phyloP scores from a whole-genome alignment of 2,329 filamentous ascomycete species.

The Scedosporium minutisporum region DNA sequence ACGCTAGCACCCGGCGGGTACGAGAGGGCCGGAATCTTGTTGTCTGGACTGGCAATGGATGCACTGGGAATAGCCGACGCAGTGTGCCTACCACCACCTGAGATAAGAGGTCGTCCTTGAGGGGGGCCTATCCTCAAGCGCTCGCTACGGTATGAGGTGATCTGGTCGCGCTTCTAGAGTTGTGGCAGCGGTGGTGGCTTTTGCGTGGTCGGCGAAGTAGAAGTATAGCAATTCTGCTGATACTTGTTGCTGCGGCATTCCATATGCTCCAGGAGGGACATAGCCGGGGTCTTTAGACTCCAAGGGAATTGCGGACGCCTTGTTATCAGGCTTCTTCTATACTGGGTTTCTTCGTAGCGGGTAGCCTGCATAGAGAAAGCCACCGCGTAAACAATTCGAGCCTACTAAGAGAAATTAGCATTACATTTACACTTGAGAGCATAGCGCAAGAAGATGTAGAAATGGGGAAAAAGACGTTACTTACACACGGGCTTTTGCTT shows the following conservation, averaged over 20 bases:
- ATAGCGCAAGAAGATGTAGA: background rate
- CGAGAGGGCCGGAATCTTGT: constrained; percentile 50
- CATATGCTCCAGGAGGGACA: constrained; percentile 51
- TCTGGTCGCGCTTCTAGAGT: constrained; percentile 41
- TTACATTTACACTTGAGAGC: background rate
- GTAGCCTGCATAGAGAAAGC: constrained; percentile 88
- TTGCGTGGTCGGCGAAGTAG: constrained; percentile 14
- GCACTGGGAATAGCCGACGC: constrained; percentile 50
- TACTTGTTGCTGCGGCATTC: constrained; percentile 40
- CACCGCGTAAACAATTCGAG: constrained; percentile 82
- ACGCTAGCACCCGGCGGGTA: constrained; percentile 41
- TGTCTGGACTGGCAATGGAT: constrained; percentile 48
- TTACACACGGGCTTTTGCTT: constrained; percentile 87
- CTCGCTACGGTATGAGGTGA: constrained; percentile 52
- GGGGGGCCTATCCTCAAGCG: constrained; percentile 53
- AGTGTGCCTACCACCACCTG: constrained; percentile 50
- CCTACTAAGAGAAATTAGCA: constrained; percentile 34
- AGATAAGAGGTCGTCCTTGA: constrained; percentile 44
- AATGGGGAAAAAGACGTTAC: constrained; percentile 21
- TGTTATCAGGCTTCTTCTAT: constrained; percentile 68
- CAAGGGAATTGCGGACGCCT: constrained; percentile 60
- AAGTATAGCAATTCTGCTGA: constrained; percentile 19
- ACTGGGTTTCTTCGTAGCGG: constrained; percentile 61
- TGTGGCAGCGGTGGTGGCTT: constrained; percentile 12
- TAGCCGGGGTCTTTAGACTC: constrained; percentile 73